These are phyloP conservation scores for Globisporangium nunn DNA, from an alignment of 352 stramenopile genomes.

Conservation along the genomic window DNA sequence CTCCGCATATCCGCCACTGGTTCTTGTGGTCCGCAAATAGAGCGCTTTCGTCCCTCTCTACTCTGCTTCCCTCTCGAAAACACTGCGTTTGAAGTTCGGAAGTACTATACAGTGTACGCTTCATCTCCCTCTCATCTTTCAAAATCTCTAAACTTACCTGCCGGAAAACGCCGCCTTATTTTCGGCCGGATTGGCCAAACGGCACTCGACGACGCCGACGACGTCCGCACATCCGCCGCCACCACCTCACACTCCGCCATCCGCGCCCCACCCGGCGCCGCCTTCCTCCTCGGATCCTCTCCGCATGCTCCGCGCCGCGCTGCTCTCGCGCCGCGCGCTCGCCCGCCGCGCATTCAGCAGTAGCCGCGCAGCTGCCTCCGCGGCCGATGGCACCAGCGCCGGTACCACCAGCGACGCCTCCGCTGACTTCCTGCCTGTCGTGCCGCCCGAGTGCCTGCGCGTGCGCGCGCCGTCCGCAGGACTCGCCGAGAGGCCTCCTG, in stretches of 20 bases:
- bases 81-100: too few relatives aligned
- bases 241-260: neutral
- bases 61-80: too few relatives aligned
- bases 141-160: too few relatives aligned
- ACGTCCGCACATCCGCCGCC: neutral
- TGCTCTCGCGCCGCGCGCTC: neutral
- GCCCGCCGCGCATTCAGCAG: conserved; percentile 2
- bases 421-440: conserved; percentile 62
- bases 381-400: neutral
- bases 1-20: too few relatives aligned
- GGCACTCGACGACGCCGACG: neutral
- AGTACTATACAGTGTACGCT: too few relatives aligned
- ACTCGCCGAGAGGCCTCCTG: conserved; percentile 14
- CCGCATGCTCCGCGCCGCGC: neutral
- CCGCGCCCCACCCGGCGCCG: neutral
- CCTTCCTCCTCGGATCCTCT: neutral
- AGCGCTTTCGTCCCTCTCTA: too few relatives aligned
- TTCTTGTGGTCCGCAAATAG: too few relatives aligned
- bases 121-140: too few relatives aligned
- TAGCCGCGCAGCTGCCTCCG: neutral
- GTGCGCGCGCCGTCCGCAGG: conserved; percentile 31
- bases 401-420: conserved; percentile 11
- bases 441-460: conserved; percentile 71
- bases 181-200: neutral
- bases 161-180: too few relatives aligned